Evolutionary conservation across 176 grass and related monocot genomes (phyloP).

Genomic region (Musa troglodytarum): DNA sequence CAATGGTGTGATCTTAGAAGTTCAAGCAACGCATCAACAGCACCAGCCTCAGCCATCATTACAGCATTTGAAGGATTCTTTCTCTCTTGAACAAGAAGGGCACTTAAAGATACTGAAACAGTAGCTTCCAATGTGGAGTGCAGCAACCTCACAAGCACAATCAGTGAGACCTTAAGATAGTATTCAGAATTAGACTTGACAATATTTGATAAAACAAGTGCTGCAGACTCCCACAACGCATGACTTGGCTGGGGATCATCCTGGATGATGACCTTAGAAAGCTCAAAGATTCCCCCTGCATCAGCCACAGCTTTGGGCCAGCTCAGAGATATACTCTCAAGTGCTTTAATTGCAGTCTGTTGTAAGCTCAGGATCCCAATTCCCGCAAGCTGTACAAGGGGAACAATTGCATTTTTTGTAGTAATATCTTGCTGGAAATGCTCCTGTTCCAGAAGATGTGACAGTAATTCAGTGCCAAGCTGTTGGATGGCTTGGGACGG

Average conservation of each 20-base stretch:
- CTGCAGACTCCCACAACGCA: slow-evolving; percentile 88
- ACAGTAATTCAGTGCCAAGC: slow-evolving; percentile 81
- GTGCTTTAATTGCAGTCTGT: slow-evolving; percentile 89
- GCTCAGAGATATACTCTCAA: slow-evolving; percentile 84
- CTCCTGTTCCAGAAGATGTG: slow-evolving; percentile 87
- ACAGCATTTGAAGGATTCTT: slow-evolving; percentile 62
- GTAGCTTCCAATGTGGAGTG: slow-evolving; percentile 67
- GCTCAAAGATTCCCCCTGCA: slow-evolving; percentile 89
- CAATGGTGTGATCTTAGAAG: slow-evolving; percentile 77
- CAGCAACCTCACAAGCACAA: slow-evolving; percentile 83
- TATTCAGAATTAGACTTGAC: slow-evolving; percentile 77
- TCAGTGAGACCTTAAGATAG: slow-evolving; percentile 83
- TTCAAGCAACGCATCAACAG: slow-evolving; percentile 70
- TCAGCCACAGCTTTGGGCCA: slow-evolving; percentile 96
- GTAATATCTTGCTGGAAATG: slow-evolving; percentile 95
- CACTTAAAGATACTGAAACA: slow-evolving; percentile 79
- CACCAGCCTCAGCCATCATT: slow-evolving; percentile 83
- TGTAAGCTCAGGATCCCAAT: slow-evolving; percentile 90
- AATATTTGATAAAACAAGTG: slow-evolving; percentile 93
- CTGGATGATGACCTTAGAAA: slow-evolving; percentile 95
- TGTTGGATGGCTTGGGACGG: slow-evolving; percentile 97
- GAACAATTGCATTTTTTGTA: slow-evolving; percentile 83
- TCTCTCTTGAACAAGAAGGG: slow-evolving; percentile 94
- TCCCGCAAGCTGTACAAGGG: slow-evolving; percentile 88
- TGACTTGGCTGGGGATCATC: slow-evolving; percentile 81